Evolutionary conservation across 2,329 filamentous ascomycete genomes (phyloP).

Genomic region (Chrysoporthe deuterocubensis): DNA sequence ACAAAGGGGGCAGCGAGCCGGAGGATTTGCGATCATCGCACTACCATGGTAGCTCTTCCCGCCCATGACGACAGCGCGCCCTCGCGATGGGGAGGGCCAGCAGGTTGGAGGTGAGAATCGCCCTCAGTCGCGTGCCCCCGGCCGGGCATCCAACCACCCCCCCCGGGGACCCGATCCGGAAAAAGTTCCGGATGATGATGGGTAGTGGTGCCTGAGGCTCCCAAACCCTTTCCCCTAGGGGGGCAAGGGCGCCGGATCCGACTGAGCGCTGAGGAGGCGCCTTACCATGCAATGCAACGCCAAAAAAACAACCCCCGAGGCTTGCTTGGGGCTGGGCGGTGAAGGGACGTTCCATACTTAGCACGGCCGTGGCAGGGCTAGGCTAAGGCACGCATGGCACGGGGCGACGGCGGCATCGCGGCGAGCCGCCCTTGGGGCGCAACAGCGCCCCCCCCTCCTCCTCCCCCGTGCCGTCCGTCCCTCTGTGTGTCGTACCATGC

Average conservation of each 20-base stretch:
- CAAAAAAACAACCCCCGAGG: not conserved
- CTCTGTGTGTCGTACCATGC: no score
- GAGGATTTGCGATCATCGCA: not conserved
- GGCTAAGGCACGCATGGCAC: not conserved
- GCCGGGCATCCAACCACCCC: not conserved
- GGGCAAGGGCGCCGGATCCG: no score
- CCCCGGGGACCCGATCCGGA: not conserved
- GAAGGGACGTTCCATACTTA: not conserved
- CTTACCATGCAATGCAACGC: conserved; percentile 1
- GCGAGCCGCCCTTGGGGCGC: no score
- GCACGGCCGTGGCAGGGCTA: not conserved
- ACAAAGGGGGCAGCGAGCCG: not conserved
- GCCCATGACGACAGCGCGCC: not conserved
- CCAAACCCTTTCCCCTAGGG: no score
- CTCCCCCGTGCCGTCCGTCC: no score
- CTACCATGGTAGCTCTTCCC: not conserved
- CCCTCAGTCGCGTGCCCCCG: not conserved
- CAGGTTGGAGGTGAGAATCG: no score
- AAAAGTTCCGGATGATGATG: not conserved
- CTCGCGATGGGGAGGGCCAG: not conserved
- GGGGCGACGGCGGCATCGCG: no score
- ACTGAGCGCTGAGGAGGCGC: not conserved
- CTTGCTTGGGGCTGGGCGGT: not conserved
- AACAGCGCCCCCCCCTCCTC: no score
- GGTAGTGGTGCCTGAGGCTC: not conserved